Evolutionary conservation across 345 rosid species (phyloP), one percentile per base, ranked within the genome.

Genomic region (Pseudoturritis turrita): DNA sequence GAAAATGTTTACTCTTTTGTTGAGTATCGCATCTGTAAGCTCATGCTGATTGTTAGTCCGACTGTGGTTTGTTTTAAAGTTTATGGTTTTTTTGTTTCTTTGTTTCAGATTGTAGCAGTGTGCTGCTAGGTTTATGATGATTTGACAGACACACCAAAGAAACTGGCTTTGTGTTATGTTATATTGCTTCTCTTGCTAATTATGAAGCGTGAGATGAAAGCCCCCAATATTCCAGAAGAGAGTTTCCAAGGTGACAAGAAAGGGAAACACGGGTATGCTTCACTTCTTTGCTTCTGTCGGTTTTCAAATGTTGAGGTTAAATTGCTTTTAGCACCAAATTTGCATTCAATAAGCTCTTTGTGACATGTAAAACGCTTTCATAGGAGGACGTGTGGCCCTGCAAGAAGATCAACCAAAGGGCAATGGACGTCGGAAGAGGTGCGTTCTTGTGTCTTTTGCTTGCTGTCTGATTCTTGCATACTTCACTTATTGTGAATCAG

Each of bases 141-240:
- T 76, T 75, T 77, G 84, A 87, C 80, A 79, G 61, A 43, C 62
- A 69, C 53, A 70, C 71, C 65, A 60, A 45, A 76, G 81, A 59
- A 81, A 77, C 21, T 3, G 83, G 84, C 63, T 85, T 91, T 60
- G 80, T 80, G 82, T 66, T 80, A 78, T 82, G 81, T 71, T 55
- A 77, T 50, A 70, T 63, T 72, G 71, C 65, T 81, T 79, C 57
- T 71, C 53, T 80, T 66, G 82, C 62, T 40, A 79, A 82, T 76
- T 62, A 94, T 91, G 98, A 88, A 88, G 81, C 78, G 88, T 86
- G 91, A 89, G 50, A 81, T 68, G 75, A 76, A 81, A 71, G 67
- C 83, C 6, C 79, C 87, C 25, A 74, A 77, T 83, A 79, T 85
- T 60, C 68, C 84, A 15, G 82, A 77, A 65, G 93, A 91, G 78